These are phyloP conservation scores for Keithomyces neogunnii DNA, from an alignment of 2,329 filamentous ascomycete species.

Conservation along the genomic window DNA sequence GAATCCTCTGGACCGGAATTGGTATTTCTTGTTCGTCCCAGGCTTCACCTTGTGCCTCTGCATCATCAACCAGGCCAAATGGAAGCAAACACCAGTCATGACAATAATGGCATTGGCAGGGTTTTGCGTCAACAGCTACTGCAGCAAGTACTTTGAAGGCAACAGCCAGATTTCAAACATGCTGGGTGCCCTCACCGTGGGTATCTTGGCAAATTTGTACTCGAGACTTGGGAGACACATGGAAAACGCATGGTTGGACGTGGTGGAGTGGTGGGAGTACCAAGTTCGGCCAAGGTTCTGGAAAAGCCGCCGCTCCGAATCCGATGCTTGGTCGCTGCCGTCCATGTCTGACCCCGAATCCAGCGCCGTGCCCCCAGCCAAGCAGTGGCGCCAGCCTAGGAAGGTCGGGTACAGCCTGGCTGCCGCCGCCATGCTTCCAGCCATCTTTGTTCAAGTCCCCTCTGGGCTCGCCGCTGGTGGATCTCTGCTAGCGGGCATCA, in stretches of 20 bases:
- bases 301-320: conserved; percentile 17
- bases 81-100: conserved; percentile 71
- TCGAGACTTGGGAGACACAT: conserved; percentile 54
- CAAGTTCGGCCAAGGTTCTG: conserved; percentile 29
- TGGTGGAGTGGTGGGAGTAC: conserved; percentile 40
- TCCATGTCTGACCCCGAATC: conserved; percentile 25
- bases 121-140: conserved; percentile 69
- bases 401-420: conserved; percentile 66
- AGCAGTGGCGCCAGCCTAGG: conserved; percentile 23
- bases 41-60: conserved; percentile 67
- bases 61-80: conserved; percentile 75
- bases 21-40: conserved; percentile 65
- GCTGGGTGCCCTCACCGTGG: conserved; percentile 67
- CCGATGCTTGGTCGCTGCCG: conserved; percentile 23
- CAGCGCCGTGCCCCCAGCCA: conserved; percentile 15
- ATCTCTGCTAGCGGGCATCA: conserved; percentile 49
- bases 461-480: conserved; percentile 53
- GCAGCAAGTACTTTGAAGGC: conserved; percentile 53
- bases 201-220: conserved; percentile 72
- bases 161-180: conserved; percentile 72
- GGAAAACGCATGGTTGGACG: conserved; percentile 45
- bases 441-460: conserved; percentile 68
- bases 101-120: conserved; percentile 63
- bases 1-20: conserved; percentile 32
- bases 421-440: conserved; percentile 76